phyloP scores from a whole-genome alignment of 2,329 filamentous ascomycete species.

The Whalleya microplaca region DNA sequence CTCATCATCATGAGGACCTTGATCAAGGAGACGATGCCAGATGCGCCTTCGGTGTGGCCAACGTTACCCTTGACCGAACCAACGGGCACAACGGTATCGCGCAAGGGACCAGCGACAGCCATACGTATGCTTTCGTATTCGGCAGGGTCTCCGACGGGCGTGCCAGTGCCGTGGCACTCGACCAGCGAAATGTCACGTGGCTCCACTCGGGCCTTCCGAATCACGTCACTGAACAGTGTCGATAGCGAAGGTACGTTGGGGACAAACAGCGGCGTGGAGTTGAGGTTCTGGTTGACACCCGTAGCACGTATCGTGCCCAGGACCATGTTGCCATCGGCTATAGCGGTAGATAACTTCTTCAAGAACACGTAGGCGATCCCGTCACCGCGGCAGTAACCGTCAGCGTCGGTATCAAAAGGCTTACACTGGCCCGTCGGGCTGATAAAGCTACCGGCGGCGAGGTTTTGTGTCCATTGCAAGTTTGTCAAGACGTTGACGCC shows the following conservation, averaged over 20 bases:
- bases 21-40: conserved; percentile 36
- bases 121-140: conserved; percentile 34
- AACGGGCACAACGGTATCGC: conserved; percentile 16
- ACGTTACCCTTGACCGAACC: conserved; percentile 41
- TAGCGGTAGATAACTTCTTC: conserved; percentile 50
- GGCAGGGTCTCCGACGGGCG: conserved; percentile 43
- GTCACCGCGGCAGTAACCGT: conserved; percentile 59
- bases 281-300: conserved; percentile 45
- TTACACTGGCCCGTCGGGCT: conserved; percentile 33
- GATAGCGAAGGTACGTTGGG: conserved; percentile 40
- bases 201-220: conserved; percentile 22
- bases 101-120: conserved; percentile 20
- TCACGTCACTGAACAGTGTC: conserved; percentile 33
- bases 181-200: conserved; percentile 33
- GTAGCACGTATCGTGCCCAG: conserved; percentile 43
- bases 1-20: conserved; percentile 39
- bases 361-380: conserved; percentile 49
- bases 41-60: conserved; percentile 41
- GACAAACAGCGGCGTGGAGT: conserved; percentile 43
- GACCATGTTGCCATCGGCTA: conserved; percentile 50
- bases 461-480: conserved; percentile 28
- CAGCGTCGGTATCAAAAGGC: conserved; percentile 44
- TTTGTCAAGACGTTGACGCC: conserved; percentile 36
- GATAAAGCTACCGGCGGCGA: conserved; percentile 32
- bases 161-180: conserved; percentile 49